These are phyloP conservation scores for Phaeotremella fagi DNA, from an alignment of 768 basidiomycete genomes.

Conservation along the genomic window DNA sequence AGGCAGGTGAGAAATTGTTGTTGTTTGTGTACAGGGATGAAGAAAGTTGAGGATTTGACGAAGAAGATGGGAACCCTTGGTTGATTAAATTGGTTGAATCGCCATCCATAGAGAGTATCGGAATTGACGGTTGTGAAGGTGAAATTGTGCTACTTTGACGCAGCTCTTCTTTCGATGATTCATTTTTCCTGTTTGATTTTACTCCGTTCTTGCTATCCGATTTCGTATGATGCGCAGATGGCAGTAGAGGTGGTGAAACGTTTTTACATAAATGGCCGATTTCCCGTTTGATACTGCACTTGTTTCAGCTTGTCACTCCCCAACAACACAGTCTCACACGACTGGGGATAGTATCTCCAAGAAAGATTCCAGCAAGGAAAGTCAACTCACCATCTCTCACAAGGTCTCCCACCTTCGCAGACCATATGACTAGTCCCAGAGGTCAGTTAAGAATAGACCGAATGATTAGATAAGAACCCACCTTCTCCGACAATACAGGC, in stretches of 20 bases:
- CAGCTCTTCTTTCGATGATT: too few relatives aligned
- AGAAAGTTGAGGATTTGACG: constrained; percentile 4
- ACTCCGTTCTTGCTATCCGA: too few relatives aligned
- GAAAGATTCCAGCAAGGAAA: constrained; percentile 7
- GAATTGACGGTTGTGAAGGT: constrained; percentile 5
- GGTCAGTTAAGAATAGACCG: too few relatives aligned
- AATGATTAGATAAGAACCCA: constrained; percentile 24
- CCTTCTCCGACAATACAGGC: constrained; percentile 84
- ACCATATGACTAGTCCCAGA: constrained; percentile 50
- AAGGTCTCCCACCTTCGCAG: constrained; percentile 56
- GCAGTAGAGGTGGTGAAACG: constrained; percentile 51
- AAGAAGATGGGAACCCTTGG: not conserved
- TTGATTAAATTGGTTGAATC: constrained; percentile 1
- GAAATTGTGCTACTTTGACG: constrained; percentile 1
- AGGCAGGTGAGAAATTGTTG: constrained; percentile 39
- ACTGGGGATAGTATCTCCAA: not conserved
- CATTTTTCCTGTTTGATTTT: too few relatives aligned
- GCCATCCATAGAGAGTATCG: constrained; percentile 18
- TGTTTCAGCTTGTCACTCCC: constrained; percentile 1
- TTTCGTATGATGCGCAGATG: too few relatives aligned
- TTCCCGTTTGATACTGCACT: constrained; percentile 80
- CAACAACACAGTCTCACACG: constrained; percentile 7
- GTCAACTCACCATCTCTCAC: constrained; percentile 77
- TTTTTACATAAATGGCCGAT: constrained; percentile 93
- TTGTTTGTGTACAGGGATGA: constrained; percentile 28